Base-by-base conservation (phyloP, 176 grass and related monocot genomes). In the Phoenix dactylifera region DNA sequence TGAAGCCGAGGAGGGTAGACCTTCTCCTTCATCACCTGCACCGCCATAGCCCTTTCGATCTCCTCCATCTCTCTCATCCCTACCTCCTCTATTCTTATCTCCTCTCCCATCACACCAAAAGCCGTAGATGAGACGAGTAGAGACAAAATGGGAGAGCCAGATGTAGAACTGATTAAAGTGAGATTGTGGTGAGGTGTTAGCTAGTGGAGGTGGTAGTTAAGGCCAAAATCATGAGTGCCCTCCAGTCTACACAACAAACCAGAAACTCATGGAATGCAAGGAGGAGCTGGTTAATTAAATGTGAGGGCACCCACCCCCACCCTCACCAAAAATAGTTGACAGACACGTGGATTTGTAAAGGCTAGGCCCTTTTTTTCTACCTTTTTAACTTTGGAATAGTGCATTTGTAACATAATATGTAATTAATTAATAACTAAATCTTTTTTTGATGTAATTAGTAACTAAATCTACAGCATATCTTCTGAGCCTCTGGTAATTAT, bases 1-100 rank as follows among this genome's bases (percentile, higher is more conserved):
- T 73, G 63, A 16, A 80, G 20, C 16, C 77, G 63, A 16, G 67
- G 12, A 51, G 83, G 83, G 66, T 80, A 86, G 2, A 68, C 54
- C 57, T 76, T 85, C 55, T 73, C 57, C 56, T 66, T 63, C 53
- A 35, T 14, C 35, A 44, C 35, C 7, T 44, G 9, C 35, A 14
- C 10, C 10, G 35, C 35, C 35, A 44, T 44, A 44, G 35, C 35
- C 35, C 10, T 44, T 44, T 44, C 14, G 35, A 44, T 14, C 10
- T 35, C 32, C 57, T 62, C 50, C 7, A 15, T 4, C 24, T 22
- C 49, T 49, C 16, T 48, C 24, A 15, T 48, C 4, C 20, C 68
- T 60, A 7, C 66, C 65, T 52, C 48, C 44, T 16, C 59, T 28
- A 19, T 32, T 60, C 35, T 70, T 4, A 25, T 5, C 16, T 55